Conservation (phyloP, 2,329 filamentous ascomycete species). For the Penicillium sp. region DNA sequence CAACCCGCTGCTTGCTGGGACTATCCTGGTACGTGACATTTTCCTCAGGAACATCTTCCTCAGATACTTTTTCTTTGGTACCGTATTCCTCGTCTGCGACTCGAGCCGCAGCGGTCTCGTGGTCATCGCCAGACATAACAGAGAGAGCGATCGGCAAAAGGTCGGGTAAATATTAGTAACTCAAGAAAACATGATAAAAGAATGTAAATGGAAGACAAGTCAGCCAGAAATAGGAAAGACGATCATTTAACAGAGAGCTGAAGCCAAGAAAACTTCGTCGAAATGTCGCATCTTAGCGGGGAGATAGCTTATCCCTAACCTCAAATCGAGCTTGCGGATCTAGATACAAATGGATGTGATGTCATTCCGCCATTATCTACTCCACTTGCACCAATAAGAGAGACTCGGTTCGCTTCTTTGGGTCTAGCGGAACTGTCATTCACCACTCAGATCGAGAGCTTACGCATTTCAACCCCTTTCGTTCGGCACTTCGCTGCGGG, state of each 20-base stretch:
- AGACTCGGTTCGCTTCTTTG: not conserved
- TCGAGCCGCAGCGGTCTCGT: not conserved
- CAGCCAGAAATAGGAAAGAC: not conserved
- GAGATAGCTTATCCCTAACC: not conserved
- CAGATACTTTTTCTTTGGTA: not conserved
- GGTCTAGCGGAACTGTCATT: not conserved
- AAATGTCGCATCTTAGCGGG: not conserved
- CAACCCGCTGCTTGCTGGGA: not conserved
- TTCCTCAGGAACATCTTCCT: not conserved
- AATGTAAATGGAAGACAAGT: not conserved
- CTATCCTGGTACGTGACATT: not conserved
- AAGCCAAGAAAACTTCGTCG: not conserved
- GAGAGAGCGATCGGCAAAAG: not conserved
- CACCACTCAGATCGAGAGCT: conserved; percentile 1
- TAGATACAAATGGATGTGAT: not conserved
- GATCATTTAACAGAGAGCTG: not conserved
- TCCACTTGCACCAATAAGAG: not conserved
- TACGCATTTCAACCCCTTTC: not conserved
- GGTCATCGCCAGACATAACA: not conserved
- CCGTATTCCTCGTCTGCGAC: not conserved
- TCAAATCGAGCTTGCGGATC: not conserved
- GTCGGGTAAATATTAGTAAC: not conserved
- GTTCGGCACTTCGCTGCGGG: not conserved
- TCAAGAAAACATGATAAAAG: not conserved
- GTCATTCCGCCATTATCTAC: not conserved